Evolutionary conservation across 768 basidiomycete genomes (phyloP), one percentile per base, ranked within the genome.

Genomic region (Amyloporia xantha): DNA sequence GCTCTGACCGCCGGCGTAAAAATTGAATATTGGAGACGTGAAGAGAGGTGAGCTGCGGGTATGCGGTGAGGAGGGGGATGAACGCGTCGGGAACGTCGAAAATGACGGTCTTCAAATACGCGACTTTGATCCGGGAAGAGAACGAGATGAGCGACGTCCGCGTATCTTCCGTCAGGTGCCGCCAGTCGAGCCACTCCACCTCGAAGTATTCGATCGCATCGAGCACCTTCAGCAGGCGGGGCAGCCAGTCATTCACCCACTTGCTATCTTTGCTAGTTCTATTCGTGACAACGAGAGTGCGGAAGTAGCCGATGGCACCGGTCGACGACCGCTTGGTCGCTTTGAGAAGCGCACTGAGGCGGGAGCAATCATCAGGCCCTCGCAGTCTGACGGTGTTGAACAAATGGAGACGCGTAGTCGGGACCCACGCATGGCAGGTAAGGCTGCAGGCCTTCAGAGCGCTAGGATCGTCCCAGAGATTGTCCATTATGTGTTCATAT

Each of bases 361-460:
- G 38, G 9, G 12, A 6, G 20, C 38, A 39, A 39, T 39, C 38
- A 6, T 39, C 19, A 7, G 9, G 7, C 6, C 6, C 6, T 6
- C 17, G 7, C 38, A 39, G 38, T 9, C 7, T 39, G 13, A 44
- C 25, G 23, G 23, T 44, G 15, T 21, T 4, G 42, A 49, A 43
- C 19, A 33, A n/a, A 20, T 42, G 33, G 15, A 21, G 17, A 10
- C 40, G 40, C 4, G 41, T 21, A 11, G 23, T 23, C 10, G 41
- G 27, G 17, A 42, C 25, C 40, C 40, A 49, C 26, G 30, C 40
- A 42, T 17, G 30, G 33, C 48, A 49, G 3, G 41, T 43, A 10
- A 49, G 30, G 30, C 28, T 43, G 30, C 48, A 42, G 4, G 25
- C 30, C 5, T 11, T 20, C 7, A 49, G 48, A 17, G 48, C 17